Evolutionary conservation across 176 grass and related monocot genomes (phyloP).

Genomic region (Ananas comosus): DNA sequence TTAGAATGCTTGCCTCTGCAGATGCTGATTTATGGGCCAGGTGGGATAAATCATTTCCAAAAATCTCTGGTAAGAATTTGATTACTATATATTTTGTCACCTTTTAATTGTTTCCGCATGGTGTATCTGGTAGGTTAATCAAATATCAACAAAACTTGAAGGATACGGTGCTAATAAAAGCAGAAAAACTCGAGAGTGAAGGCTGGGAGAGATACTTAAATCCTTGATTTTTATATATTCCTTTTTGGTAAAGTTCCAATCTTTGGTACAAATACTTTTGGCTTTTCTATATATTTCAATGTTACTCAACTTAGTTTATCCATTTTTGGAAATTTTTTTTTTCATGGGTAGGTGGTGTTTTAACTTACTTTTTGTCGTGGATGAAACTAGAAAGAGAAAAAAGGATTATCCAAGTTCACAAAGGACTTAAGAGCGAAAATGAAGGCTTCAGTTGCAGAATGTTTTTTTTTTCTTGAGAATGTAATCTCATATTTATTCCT

Average conservation of each 20-base stretch:
- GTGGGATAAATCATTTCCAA: constrained; percentile 27
- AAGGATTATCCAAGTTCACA: too few species aligned
- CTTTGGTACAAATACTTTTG: not conserved
- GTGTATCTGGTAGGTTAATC: constrained; percentile 26
- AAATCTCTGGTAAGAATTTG: constrained; percentile 7
- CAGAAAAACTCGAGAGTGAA: constrained; percentile 53
- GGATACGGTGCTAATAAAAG: constrained; percentile 60
- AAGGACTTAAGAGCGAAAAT: too few species aligned
- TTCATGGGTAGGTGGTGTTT: not conserved
- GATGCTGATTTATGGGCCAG: constrained; percentile 60
- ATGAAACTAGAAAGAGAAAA: too few species aligned
- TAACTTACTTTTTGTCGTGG: not conserved
- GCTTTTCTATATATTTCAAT: not conserved
- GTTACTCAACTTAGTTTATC: not conserved
- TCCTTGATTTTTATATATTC: constrained; percentile 4
- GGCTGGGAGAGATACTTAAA: constrained; percentile 55
- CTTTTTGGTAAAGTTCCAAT: not conserved
- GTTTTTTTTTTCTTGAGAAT: too few species aligned
- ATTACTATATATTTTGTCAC: not conserved
- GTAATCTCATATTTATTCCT: too few species aligned
- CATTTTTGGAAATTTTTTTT: too few species aligned
- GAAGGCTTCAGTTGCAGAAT: too few species aligned
- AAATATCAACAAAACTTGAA: constrained; percentile 54
- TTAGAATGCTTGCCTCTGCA: constrained; percentile 41
- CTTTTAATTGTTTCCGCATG: constrained; percentile 8